These are phyloP conservation scores for Coniochaeta prunicola DNA, from an alignment of 2,329 filamentous ascomycete species.

Conservation along the genomic window DNA sequence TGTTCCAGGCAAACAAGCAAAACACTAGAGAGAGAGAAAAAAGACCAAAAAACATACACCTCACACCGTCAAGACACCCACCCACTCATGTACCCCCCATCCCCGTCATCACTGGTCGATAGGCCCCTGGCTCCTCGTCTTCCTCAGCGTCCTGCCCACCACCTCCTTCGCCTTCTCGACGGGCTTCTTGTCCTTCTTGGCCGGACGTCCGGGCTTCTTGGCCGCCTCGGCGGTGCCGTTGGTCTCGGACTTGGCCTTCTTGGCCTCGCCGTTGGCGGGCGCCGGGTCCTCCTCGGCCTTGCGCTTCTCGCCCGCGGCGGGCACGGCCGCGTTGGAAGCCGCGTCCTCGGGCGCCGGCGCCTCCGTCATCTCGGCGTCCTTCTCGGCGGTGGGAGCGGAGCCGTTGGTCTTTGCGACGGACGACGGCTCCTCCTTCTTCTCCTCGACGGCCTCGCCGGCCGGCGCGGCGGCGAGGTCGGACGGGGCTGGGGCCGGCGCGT, in stretches of 20 bases:
- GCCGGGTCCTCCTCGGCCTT: background rate
- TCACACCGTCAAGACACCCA: background rate
- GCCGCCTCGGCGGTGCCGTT: slow-evolving; percentile 8
- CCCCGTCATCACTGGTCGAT: slow-evolving; percentile 4
- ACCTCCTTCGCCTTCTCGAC: background rate
- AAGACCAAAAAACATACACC: background rate
- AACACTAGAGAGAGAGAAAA: background rate
- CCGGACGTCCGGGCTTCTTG: slow-evolving; percentile 26
- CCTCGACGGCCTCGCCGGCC: background rate
- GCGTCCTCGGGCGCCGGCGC: background rate
- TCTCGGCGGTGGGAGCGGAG: too few species aligned
- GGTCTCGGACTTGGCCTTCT: background rate
- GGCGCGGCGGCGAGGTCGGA: background rate
- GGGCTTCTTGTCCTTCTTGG: slow-evolving; percentile 23
- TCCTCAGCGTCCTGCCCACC: slow-evolving; percentile 13
- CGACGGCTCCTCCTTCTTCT: background rate
- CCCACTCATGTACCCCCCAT: background rate
- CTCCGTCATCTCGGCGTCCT: background rate
- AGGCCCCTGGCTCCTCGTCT: slow-evolving; percentile 19
- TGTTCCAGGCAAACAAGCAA: background rate
- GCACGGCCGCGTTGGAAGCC: background rate
- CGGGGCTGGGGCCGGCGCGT: background rate
- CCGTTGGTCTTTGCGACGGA: background rate
- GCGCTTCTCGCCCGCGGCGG: slow-evolving; percentile 1
- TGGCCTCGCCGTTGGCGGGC: background rate